These are phyloP conservation scores for Mucor lusitanicus DNA, from an alignment of 371 early-diverging fungal genomes.

Conservation along the genomic window DNA sequence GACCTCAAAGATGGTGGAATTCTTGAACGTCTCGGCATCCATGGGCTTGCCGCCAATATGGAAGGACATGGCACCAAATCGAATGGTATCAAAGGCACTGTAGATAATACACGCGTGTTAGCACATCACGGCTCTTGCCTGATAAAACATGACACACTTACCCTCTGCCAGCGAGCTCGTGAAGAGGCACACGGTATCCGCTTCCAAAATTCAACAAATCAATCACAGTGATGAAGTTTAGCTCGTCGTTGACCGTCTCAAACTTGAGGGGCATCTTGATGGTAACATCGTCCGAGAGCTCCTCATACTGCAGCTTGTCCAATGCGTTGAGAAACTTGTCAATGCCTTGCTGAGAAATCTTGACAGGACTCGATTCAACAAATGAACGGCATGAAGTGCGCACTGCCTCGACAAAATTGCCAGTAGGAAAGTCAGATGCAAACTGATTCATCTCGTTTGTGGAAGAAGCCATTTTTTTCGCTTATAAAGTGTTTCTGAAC, in stretches of 20 bases:
- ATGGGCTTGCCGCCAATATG: constrained; percentile 65
- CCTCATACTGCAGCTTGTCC: constrained; percentile 35
- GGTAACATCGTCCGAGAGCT: constrained; percentile 51
- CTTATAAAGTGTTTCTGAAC: background rate
- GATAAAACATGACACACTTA: too few relatives aligned
- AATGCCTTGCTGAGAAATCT: constrained; percentile 33
- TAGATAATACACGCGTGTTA: background rate
- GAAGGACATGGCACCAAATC: constrained; percentile 83
- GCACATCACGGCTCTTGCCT: background rate
- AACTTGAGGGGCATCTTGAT: constrained; percentile 76
- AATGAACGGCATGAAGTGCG: constrained; percentile 35
- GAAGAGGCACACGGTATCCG: constrained; percentile 69
- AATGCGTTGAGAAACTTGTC: constrained; percentile 27
- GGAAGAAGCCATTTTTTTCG: background rate
- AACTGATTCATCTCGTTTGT: constrained; percentile 6
- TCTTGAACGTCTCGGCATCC: constrained; percentile 45
- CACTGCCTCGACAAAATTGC: constrained; percentile 35
- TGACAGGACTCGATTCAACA: constrained; percentile 29
- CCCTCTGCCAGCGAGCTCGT: constrained; percentile 64
- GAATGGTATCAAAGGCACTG: constrained; percentile 73
- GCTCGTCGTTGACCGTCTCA: constrained; percentile 67
- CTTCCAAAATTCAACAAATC: constrained; percentile 74
- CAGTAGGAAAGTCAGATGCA: constrained; percentile 22
- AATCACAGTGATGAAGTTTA: constrained; percentile 73
- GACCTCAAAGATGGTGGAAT: constrained; percentile 51